Percentiles rank a stretch among this genome's conserved stretches.
These are phyloP conservation scores for Podila epicladia DNA, from an alignment of 192 early-diverging fungal genomes.

Conservation along the genomic window DNA sequence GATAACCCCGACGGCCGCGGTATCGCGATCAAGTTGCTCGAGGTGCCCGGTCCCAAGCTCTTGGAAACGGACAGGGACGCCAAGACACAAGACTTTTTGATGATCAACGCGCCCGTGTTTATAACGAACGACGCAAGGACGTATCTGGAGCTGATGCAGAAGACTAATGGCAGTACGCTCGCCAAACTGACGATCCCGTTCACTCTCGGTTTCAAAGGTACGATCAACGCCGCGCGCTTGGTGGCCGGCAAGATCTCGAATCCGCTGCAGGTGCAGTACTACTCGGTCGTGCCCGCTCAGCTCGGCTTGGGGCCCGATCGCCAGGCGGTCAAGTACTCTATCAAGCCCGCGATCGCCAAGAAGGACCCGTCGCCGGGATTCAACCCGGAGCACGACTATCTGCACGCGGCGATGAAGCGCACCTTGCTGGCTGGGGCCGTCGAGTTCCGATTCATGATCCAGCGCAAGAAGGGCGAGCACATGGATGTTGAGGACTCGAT, in stretches of 20 bases:
- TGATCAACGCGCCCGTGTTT: background rate
- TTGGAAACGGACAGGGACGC: constrained; percentile 2
- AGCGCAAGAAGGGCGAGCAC: constrained; percentile 4
- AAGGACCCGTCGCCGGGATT: constrained; percentile 11
- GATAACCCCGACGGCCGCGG: background rate
- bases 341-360: constrained; percentile 12
- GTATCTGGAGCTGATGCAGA: background rate
- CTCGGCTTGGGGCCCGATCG: constrained; percentile 23
- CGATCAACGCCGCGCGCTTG: constrained; percentile 1
- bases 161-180: background rate
- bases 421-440: constrained; percentile 3
- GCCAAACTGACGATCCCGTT: constrained; percentile 21
- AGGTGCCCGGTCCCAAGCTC: background rate
- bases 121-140: background rate
- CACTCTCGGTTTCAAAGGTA: constrained; percentile 20
- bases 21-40: background rate
- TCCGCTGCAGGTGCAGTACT: constrained; percentile 38
- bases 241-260: constrained; percentile 18
- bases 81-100: background rate
- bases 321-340: constrained; percentile 33
- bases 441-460: constrained; percentile 31
- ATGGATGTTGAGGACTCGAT: constrained; percentile 37
- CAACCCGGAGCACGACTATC: background rate
- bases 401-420: constrained; percentile 21
- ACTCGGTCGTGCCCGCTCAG: constrained; percentile 23